Evolutionary conservation across 2,329 filamentous ascomycete genomes (phyloP), one percentile per base, ranked within the genome.

Genomic region (Helotiales sp.): DNA sequence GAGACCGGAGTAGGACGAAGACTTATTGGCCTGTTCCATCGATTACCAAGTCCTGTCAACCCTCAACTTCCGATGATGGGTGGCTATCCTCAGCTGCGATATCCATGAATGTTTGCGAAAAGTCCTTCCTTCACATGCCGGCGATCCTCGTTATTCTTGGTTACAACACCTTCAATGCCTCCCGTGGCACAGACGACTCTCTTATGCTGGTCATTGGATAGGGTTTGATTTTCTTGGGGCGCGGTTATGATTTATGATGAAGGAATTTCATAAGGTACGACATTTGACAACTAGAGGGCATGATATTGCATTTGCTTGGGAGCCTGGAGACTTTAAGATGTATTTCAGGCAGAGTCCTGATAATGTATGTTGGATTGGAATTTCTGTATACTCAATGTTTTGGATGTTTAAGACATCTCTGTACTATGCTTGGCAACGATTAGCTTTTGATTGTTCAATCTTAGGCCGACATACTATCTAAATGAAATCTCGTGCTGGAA

Each of bases 1-100:
- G 93, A 98, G 73, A 90, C 93, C 27, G 83, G 80, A 29, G 83
- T 96, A 42, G 93, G 93, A 5, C 84, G 85, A 66, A 85, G 85
- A 66, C 76, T 98, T 54, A 79, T 96, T 61, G 85, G 86, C 44
- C 81, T 97, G 67, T 97, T 98, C 73, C 88, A 90, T 66, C 76
- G 81, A 15, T n/a, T 66, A 9, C 68, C 66, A 24, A 70, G 68
- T 50, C 69, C 69, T 33, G 59, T 64, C 17, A 62, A 52, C 6
- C 36, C 65, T 54, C 55, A 51, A 51, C 15, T 66, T 44, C 61
- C 59, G 12, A 44, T 64, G 13, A 53, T 64, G 46, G 63, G 62
- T 12, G 59, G 49, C 3, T 67, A 64, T 60, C 62, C 66, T 17
- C 65, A 62, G 27, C 63, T 67, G 58, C 64, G 59, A n/a, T 69